A percentile compares a stretch with the other conserved stretches of the same genome.
Conservation (phyloP, 2,329 filamentous ascomycete genomes). For the Lasiodiplodia sp. region DNA sequence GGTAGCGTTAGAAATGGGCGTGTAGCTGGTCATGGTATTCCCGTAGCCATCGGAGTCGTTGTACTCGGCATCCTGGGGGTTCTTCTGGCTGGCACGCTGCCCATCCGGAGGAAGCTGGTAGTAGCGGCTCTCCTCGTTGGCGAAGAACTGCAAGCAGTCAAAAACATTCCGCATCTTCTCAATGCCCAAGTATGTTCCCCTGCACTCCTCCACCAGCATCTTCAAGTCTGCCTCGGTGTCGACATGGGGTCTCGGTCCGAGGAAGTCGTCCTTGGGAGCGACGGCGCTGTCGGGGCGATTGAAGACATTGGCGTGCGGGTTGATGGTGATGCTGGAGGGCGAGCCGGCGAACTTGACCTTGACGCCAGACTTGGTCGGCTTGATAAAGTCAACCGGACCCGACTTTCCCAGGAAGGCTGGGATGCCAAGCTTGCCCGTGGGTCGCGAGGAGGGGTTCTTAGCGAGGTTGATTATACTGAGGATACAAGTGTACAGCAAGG, state of each 20-base stretch:
- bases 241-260: slow-evolving; percentile 59
- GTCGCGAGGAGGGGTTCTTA: slow-evolving; percentile 48
- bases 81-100: slow-evolving; percentile 50
- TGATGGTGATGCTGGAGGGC: slow-evolving; percentile 54
- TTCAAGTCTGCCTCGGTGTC: slow-evolving; percentile 62
- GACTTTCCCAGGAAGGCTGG: slow-evolving; percentile 51
- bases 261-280: slow-evolving; percentile 58
- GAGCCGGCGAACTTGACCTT: slow-evolving; percentile 53
- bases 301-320: slow-evolving; percentile 61
- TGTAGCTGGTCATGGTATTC: slow-evolving; percentile 48
- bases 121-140: slow-evolving; percentile 58
- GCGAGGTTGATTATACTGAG: slow-evolving; percentile 52
- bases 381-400: slow-evolving; percentile 50
- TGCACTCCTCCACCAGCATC: slow-evolving; percentile 60
- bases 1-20: slow-evolving; percentile 45
- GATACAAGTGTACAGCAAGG: slow-evolving; percentile 51
- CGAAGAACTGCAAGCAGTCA: slow-evolving; percentile 60
- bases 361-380: slow-evolving; percentile 49
- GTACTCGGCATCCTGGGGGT: slow-evolving; percentile 53
- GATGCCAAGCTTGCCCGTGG: slow-evolving; percentile 51
- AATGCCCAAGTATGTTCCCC: slow-evolving; percentile 59
- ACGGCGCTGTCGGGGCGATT: slow-evolving; percentile 61
- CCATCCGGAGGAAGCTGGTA: slow-evolving; percentile 54
- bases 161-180: slow-evolving; percentile 64
- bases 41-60: slow-evolving; percentile 51